Evolutionary conservation across 805 yeast species (phyloP).

Genomic region (Metschnikowia continentalis): DNA sequence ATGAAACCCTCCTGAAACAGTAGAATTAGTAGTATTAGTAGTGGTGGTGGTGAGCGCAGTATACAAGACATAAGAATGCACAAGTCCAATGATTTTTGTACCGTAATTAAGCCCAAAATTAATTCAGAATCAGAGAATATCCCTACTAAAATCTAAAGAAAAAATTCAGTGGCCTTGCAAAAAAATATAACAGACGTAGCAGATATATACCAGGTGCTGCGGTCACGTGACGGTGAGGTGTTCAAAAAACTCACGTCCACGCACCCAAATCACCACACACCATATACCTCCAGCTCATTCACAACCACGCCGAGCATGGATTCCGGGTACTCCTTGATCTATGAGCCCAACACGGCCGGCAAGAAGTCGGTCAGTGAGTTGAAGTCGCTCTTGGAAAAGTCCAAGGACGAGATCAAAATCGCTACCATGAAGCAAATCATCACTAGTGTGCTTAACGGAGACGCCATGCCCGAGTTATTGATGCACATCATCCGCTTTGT

Average conservation of each 20-base stretch:
- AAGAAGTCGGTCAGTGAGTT: conserved; percentile 68
- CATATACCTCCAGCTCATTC: not conserved
- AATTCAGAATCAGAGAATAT: too few species aligned
- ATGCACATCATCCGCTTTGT: conserved; percentile 97
- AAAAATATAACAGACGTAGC: too few species aligned
- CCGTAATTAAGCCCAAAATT: too few species aligned
- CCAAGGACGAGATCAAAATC: conserved; percentile 82
- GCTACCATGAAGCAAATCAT: conserved; percentile 87
- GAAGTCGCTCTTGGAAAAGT: conserved; percentile 76
- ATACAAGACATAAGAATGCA: too few species aligned
- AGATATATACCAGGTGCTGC: too few species aligned
- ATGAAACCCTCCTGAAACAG: too few species aligned
- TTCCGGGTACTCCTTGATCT: conserved; percentile 71
- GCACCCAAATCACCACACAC: not conserved
- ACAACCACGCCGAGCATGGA: conserved; percentile 5
- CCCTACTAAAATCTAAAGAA: too few species aligned
- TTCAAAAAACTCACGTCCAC: conserved; percentile 8
- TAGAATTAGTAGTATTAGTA: too few species aligned
- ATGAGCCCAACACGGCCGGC: conserved; percentile 66
- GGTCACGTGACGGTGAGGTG: conserved; percentile 10
- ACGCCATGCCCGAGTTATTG: conserved; percentile 84
- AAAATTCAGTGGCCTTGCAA: too few species aligned
- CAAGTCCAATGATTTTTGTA: too few species aligned
- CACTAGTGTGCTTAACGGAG: conserved; percentile 85
- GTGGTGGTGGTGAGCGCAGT: too few species aligned